Percentiles rank a stretch among this genome's conserved stretches.
Conservation (phyloP, 75 land plant species). For the Azolla pinnata region DNA sequence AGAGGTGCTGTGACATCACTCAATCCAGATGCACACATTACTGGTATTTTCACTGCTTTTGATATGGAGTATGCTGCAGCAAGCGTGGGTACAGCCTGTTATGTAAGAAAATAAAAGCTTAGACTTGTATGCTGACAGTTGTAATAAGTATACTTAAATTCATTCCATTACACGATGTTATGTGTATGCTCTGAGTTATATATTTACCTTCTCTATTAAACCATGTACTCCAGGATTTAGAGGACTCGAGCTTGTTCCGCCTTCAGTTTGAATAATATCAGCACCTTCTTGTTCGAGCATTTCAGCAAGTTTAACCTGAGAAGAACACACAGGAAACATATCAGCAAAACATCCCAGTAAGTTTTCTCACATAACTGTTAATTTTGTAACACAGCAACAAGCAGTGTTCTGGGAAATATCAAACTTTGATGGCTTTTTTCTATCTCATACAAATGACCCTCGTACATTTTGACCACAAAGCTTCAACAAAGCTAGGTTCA, state of each 20-base stretch:
- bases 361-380: too few species aligned
- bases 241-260: slow-evolving; percentile 75
- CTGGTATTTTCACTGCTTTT: slow-evolving; percentile 74
- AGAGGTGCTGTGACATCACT: slow-evolving; percentile 94
- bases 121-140: too few species aligned
- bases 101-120: background rate
- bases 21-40: slow-evolving; percentile 86
- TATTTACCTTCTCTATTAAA: slow-evolving; percentile 82
- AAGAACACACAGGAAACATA: background rate
- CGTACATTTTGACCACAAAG: too few species aligned
- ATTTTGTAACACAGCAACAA: too few species aligned
- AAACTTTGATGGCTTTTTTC: too few species aligned
- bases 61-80: slow-evolving; percentile 90
- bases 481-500: too few species aligned
- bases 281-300: slow-evolving; percentile 64
- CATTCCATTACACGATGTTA: too few species aligned
- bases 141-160: background rate
- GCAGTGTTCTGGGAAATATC: too few species aligned
- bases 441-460: too few species aligned
- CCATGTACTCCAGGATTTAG: slow-evolving; percentile 78
- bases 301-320: slow-evolving; percentile 79
- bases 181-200: too few species aligned
- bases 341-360: background rate
- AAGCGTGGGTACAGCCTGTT: slow-evolving; percentile 74
- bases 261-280: slow-evolving; percentile 95